Evolutionary conservation across 2,329 filamentous ascomycete species (phyloP).

Genomic region (Rugonectria rugulosa): DNA sequence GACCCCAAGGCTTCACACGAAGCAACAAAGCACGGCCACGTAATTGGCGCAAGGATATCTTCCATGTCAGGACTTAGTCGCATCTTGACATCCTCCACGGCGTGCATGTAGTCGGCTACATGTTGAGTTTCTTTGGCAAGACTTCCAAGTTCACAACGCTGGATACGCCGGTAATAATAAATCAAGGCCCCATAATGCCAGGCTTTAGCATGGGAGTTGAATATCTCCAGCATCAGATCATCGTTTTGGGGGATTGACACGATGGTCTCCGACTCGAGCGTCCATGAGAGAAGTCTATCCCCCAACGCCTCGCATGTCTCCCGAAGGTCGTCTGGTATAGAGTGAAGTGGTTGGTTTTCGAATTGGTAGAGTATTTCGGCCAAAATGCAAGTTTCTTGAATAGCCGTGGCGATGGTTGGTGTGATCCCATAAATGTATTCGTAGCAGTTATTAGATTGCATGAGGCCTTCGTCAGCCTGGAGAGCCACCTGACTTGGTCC

Average conservation of each 20-base stretch:
- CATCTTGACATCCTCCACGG: conserved; percentile 6
- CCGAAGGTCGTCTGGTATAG: conserved; percentile 9
- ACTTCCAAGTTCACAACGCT: background rate
- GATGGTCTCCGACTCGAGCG: conserved; percentile 1
- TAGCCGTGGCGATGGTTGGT: conserved; percentile 6
- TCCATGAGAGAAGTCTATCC: conserved; percentile 13
- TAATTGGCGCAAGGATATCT: conserved; percentile 11
- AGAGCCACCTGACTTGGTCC: background rate
- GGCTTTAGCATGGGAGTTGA: conserved; percentile 10
- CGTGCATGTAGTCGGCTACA: conserved; percentile 2
- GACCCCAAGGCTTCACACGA: conserved; percentile 11
- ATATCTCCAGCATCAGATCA: conserved; percentile 1
- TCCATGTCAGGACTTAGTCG: background rate
- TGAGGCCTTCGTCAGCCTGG: background rate
- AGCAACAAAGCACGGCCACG: conserved; percentile 18
- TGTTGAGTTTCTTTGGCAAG: background rate
- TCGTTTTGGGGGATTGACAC: conserved; percentile 1
- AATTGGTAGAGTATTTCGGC: conserved; percentile 8
- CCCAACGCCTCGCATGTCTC: conserved; percentile 13
- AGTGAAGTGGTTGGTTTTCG: background rate
- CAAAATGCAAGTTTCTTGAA: conserved; percentile 13
- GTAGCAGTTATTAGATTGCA: conserved; percentile 5
- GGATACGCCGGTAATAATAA: conserved; percentile 17
- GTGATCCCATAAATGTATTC: conserved; percentile 21
- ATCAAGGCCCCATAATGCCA: conserved; percentile 16